These are phyloP conservation scores for Mycena capillaripes DNA, from an alignment of 768 basidiomycete species.

Conservation along the genomic window DNA sequence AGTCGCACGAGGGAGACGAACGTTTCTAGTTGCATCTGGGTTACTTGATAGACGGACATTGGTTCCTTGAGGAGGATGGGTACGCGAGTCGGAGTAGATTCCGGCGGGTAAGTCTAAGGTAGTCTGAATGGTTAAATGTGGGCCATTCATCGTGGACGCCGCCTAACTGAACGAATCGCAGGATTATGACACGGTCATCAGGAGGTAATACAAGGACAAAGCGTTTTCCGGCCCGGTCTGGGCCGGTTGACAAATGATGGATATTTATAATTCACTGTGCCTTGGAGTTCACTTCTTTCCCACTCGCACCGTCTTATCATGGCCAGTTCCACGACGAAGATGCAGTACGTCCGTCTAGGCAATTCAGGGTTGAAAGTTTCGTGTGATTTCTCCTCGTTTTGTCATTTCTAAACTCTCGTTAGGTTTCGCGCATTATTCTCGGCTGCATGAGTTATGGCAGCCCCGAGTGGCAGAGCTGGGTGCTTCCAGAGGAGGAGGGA, in stretches of 20 bases:
- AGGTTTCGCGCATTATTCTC: slow-evolving; percentile 38
- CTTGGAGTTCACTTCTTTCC: too few species aligned
- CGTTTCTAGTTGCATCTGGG: slow-evolving; percentile 58
- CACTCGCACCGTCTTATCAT: neutral
- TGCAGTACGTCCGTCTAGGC: slow-evolving; percentile 18
- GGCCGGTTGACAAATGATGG: neutral
- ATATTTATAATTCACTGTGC: too few species aligned
- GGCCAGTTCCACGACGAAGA: neutral
- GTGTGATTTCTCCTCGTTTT: too few species aligned
- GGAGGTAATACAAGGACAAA: neutral
- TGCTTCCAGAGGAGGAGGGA: slow-evolving; percentile 51
- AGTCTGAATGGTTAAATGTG: slow-evolving; percentile 28
- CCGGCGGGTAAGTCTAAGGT: slow-evolving; percentile 23
- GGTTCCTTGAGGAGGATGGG: slow-evolving; percentile 55
- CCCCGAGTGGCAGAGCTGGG: slow-evolving; percentile 45
- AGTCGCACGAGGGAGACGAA: slow-evolving; percentile 72
- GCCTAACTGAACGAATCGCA: too few species aligned
- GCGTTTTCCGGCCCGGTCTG: neutral
- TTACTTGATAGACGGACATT: slow-evolving; percentile 37
- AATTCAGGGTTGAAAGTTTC: slow-evolving; percentile 16
- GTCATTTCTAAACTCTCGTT: too few species aligned
- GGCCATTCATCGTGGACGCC: neutral
- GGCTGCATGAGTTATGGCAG: slow-evolving; percentile 46
- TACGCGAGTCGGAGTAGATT: slow-evolving; percentile 61
- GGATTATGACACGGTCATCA: slow-evolving; percentile 10